These are phyloP conservation scores for Zoysia japonica DNA, from an alignment of 176 grass and related monocot species.

Conservation along the genomic window DNA sequence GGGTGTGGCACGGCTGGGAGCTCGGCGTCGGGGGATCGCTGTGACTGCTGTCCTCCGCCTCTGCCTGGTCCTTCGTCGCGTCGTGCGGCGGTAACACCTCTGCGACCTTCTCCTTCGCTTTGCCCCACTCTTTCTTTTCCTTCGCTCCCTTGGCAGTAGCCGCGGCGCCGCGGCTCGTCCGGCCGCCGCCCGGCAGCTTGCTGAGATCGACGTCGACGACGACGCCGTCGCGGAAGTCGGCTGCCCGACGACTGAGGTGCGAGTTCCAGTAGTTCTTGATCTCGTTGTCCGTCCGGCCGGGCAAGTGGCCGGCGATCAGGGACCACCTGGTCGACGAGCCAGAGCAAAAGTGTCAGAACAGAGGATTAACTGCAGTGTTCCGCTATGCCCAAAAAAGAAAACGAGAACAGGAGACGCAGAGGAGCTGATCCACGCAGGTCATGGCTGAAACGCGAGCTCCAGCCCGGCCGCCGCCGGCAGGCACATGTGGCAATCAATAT, in stretches of 20 bases:
- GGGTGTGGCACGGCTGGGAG: neutral
- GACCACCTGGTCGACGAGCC: constrained; percentile 52
- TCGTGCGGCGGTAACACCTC: neutral
- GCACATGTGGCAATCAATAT: constrained; percentile 35
- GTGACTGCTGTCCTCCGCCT: neutral
- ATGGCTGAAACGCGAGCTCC: neutral
- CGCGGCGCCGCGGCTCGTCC: neutral
- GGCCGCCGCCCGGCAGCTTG: constrained; percentile 51
- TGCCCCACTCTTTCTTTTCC: neutral
- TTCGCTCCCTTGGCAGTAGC: neutral
- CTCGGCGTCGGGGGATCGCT: neutral
- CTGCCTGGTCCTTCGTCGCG: neutral
- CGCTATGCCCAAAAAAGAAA: neutral
- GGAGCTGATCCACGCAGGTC: neutral
- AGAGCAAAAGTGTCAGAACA: neutral
- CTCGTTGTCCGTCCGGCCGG: constrained; percentile 59
- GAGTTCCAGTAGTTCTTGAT: constrained; percentile 74
- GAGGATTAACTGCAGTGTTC: neutral
- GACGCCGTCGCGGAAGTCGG: constrained; percentile 16
- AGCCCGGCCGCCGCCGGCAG: neutral
- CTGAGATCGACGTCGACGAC: constrained; percentile 39
- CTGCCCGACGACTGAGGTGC: constrained; percentile 38
- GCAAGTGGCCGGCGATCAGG: constrained; percentile 61
- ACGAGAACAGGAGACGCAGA: neutral
- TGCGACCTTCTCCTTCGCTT: neutral